These are phyloP conservation scores for Dryadomyces quercus-mongolicae DNA, from an alignment of 2,329 filamentous ascomycete species.

Conservation along the genomic window DNA sequence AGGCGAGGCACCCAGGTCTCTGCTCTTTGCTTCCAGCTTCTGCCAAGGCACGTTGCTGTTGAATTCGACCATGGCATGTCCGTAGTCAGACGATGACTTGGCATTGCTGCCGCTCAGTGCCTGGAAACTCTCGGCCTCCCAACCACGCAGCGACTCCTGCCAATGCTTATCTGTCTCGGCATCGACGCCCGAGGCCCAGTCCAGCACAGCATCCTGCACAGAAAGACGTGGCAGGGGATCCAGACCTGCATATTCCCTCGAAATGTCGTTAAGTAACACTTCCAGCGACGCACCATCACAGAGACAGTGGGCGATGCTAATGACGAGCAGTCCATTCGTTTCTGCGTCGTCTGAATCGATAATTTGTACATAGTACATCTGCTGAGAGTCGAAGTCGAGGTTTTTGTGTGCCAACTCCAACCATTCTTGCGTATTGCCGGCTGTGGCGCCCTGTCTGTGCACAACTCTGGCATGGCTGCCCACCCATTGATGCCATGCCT, in stretches of 20 bases:
- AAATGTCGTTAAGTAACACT: conserved; percentile 20
- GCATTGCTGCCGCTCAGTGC: conserved; percentile 13
- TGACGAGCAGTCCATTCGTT: conserved; percentile 8
- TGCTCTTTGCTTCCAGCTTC: conserved; percentile 9
- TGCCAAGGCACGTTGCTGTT: background rate
- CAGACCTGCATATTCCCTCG: conserved; percentile 12
- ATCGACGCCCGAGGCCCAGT: conserved; percentile 2
- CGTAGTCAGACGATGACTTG: background rate
- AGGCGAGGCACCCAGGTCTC: conserved; percentile 17
- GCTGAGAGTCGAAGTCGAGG: conserved; percentile 11
- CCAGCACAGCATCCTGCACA: conserved; percentile 2
- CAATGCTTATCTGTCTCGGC: conserved; percentile 9
- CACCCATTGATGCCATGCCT: conserved; percentile 6
- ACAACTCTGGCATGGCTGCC: background rate
- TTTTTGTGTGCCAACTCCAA: conserved; percentile 11
- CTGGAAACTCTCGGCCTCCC: conserved; percentile 13
- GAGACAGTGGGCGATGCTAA: conserved; percentile 22
- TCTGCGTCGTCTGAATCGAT: conserved; percentile 11
- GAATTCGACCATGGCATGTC: background rate
- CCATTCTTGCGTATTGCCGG: conserved; percentile 5
- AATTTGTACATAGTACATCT: conserved; percentile 13
- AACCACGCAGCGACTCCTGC: conserved; percentile 9
- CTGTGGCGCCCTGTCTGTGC: background rate
- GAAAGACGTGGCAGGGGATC: conserved; percentile 6
- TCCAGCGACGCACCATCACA: conserved; percentile 24